Evolutionary conservation across 148 eudicot genomes (phyloP).

Genomic region (Cornus kousa): DNA sequence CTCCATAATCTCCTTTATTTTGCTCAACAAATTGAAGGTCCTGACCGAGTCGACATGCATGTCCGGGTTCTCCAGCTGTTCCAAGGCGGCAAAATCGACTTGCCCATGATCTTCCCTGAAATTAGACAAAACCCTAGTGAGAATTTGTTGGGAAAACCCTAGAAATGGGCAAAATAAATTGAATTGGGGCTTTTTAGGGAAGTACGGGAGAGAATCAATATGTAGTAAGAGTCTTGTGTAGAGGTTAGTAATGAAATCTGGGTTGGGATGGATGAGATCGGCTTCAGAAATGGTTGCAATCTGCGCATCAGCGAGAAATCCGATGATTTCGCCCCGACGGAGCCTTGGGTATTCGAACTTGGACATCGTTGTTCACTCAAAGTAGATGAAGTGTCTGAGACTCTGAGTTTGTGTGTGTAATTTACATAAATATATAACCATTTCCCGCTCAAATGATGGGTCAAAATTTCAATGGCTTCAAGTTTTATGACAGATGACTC

Average conservation of each 20-base stretch:
- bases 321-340: conserved; percentile 46
- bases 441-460: too few species aligned
- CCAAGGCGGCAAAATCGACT: conserved; percentile 62
- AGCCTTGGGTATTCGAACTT: conserved; percentile 51
- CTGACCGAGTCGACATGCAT: conserved; percentile 57
- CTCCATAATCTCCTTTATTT: conserved; percentile 41
- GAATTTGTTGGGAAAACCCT: background rate
- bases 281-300: conserved; percentile 48
- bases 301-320: conserved; percentile 31
- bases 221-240: conserved; percentile 43
- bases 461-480: too few species aligned
- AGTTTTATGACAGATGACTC: too few species aligned
- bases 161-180: background rate
- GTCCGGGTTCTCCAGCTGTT: conserved; percentile 82
- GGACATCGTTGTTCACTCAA: conserved; percentile 28
- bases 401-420: too few species aligned
- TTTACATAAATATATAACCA: too few species aligned
- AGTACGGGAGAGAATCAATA: conserved; percentile 54
- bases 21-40: conserved; percentile 43
- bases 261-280: conserved; percentile 57
- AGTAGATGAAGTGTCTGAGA: background rate
- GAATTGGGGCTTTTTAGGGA: conserved; percentile 18
- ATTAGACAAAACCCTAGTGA: background rate
- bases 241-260: conserved; percentile 50
- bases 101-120: conserved; percentile 75